Evolutionary conservation across 164 flowering plant genomes (phyloP).

Genomic region (Vitis rotundifolia): DNA sequence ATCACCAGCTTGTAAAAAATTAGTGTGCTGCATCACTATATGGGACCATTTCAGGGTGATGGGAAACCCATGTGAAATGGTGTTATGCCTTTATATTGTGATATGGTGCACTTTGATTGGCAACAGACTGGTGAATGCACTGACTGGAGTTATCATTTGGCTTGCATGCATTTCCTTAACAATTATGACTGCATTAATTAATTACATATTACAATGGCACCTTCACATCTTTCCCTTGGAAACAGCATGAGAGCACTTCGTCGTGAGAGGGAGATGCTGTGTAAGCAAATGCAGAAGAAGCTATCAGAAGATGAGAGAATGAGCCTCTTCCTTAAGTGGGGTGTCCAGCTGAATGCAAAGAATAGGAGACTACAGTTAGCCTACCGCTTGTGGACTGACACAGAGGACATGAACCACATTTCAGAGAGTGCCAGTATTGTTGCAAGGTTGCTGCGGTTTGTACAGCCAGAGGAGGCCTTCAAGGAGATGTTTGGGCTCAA

Average conservation of each 20-base stretch:
- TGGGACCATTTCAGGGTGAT: not conserved
- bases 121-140: not conserved
- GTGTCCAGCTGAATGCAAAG: conserved; percentile 41
- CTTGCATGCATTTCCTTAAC: too few relatives aligned
- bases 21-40: not conserved
- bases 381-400: conserved; percentile 42
- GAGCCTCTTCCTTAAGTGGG: conserved; percentile 47
- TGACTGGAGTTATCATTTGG: not conserved
- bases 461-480: conserved; percentile 29
- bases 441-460: conserved; percentile 45
- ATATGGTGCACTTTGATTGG: not conserved
- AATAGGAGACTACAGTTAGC: conserved; percentile 50
- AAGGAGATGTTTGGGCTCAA: conserved; percentile 55
- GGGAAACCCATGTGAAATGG: not conserved
- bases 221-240: too few relatives aligned
- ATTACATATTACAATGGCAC: not conserved
- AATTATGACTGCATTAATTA: not conserved
- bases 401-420: conserved; percentile 51
- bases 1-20: not conserved
- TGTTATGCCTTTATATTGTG: not conserved
- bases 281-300: conserved; percentile 42
- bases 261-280: conserved; percentile 56
- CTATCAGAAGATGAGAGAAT: conserved; percentile 44
- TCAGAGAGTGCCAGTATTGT: conserved; percentile 56
- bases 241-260: conserved; percentile 39